A percentile compares a stretch with the other conserved stretches of the same genome.
phyloP scores from a whole-genome alignment of 2,329 filamentous ascomycete species.

The Pyricularia sp. region DNA sequence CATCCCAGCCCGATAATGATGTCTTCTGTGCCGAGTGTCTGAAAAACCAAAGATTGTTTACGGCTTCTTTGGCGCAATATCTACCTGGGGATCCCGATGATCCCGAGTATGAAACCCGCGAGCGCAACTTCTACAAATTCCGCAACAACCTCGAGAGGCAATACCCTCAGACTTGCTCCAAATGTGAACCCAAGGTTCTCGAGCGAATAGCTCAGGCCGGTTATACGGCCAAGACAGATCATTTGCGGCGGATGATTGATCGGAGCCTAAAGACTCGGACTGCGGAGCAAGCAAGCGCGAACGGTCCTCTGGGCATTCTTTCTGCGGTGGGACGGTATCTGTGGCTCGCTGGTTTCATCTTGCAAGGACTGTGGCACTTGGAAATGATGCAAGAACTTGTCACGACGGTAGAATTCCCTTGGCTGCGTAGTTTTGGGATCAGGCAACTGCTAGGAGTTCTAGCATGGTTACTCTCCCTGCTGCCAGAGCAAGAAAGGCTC shows the following conservation, averaged over 20 bases:
- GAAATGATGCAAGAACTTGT: conserved; percentile 17
- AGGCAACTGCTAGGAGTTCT: neutral
- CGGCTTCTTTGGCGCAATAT: conserved; percentile 65
- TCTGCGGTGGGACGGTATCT: conserved; percentile 30
- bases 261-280: conserved; percentile 36
- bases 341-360: conserved; percentile 33
- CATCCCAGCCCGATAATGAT: conserved; percentile 7
- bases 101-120: conserved; percentile 55
- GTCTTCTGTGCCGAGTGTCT: conserved; percentile 66
- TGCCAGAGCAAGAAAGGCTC: conserved; percentile 28
- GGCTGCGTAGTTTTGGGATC: neutral
- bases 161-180: conserved; percentile 78
- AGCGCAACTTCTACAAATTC: conserved; percentile 57
- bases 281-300: conserved; percentile 16
- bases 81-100: conserved; percentile 51
- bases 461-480: conserved; percentile 18
- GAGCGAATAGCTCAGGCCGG: conserved; percentile 55
- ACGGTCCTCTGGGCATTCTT: conserved; percentile 16
- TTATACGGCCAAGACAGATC: conserved; percentile 75
- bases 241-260: conserved; percentile 62
- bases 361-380: conserved; percentile 40
- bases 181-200: conserved; percentile 65
- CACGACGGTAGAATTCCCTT: neutral
- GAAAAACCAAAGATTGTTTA: conserved; percentile 78
- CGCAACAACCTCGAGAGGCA: conserved; percentile 60